Percentiles rank a stretch among this genome's conserved stretches.
These are phyloP conservation scores for Osmanthus fragrans DNA, from an alignment of 257 asterid species.

Conservation along the genomic window DNA sequence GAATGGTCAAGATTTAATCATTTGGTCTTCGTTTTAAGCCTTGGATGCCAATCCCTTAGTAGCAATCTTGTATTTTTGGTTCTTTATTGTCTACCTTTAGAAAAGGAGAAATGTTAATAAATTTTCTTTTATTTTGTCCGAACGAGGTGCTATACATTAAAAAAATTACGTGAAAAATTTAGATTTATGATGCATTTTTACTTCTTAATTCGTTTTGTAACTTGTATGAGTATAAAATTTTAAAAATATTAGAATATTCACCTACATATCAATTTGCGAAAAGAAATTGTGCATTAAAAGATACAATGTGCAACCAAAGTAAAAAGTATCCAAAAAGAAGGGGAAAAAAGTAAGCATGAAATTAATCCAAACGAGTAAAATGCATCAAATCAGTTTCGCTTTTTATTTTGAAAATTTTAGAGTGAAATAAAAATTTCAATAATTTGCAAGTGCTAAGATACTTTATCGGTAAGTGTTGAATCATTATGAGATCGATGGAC, in stretches of 20 bases:
- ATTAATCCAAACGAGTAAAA: too few species aligned
- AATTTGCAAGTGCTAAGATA: neutral
- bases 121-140: neutral
- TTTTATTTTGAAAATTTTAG: too few species aligned
- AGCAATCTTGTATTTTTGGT: constrained; percentile 41
- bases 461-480: too few species aligned
- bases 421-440: too few species aligned
- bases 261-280: neutral
- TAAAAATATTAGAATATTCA: too few species aligned
- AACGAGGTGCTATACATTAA: too few species aligned
- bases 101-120: neutral
- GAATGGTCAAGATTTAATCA: constrained; percentile 85
- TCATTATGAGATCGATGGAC: neutral
- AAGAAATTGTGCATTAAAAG: neutral
- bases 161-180: too few species aligned
- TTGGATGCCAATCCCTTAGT: constrained; percentile 65
- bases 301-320: too few species aligned
- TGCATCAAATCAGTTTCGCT: too few species aligned
- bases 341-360: too few species aligned
- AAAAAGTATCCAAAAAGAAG: too few species aligned
- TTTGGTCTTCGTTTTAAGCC: constrained; percentile 66
- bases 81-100: constrained; percentile 29
- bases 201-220: neutral
- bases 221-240: too few species aligned
- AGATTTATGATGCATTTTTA: neutral